Base-by-base conservation (phyloP, 169 alveolate species). In the Babesia gibsoni region DNA sequence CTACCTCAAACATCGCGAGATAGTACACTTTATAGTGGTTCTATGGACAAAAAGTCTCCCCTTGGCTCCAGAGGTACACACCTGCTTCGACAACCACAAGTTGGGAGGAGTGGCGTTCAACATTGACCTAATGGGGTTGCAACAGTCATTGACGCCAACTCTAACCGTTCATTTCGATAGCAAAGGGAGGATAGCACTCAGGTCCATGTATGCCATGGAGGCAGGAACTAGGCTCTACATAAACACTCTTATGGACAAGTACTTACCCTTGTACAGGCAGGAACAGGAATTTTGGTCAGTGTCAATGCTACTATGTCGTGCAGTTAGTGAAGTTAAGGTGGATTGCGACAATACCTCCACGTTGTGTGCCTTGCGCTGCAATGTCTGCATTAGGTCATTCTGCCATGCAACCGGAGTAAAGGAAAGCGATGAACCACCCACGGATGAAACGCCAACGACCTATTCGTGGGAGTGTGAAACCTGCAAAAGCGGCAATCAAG, bases 61-160 rank as follows among this genome's bases (percentile, higher is more conserved):
- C 25, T 52, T 93, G 20, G 66, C 70, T 23, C 74, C 90, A 32
- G 67, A 73, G 33, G 82, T 93, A 7, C 85, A 91, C 16, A 77
- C 84, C n/a, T 75, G 84, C 25, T 77, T 79, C 48, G 89, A 86
- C 16, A 43, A 73, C 18, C 80, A 73, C 35, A 56, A 67, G 3
- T 42, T 94, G 3, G 83, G 91, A 29, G 97, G 96, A 5, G 64
- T 84, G 7, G 92, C 77, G 14, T 89, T 87, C 29, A 82, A 83
- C 23, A 77, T 81, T 0, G 65, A 74, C 20, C 45, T 83, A 16
- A 65, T 90, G 4, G 41, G 73, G 70, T 72, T 91, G 36, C 93
- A 87, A 25, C 96, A 92, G 70, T 90, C 95, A 53, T 70, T 92
- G 63, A 73, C 83, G 18, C 97, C 97, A 6, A 90, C 94, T 0